Evolutionary conservation across 164 flowering plant species (phyloP).

Genomic region (Berberis thunbergii): DNA sequence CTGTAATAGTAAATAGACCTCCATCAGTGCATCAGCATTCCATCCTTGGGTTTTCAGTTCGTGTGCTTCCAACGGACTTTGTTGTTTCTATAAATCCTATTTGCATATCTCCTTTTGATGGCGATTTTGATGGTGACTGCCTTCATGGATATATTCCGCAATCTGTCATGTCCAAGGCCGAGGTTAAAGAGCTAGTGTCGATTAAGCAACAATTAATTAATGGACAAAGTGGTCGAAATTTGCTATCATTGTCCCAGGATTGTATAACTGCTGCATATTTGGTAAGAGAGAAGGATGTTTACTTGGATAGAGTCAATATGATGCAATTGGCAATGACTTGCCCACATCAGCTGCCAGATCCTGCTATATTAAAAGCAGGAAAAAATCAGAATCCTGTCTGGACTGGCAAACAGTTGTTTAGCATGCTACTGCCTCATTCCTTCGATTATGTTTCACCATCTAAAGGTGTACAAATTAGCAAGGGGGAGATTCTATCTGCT

Average conservation of each 20-base stretch:
- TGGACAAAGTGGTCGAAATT: constrained; percentile 68
- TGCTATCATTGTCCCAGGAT: constrained; percentile 73
- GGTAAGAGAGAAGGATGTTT: constrained; percentile 35
- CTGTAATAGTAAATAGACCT: constrained; percentile 74
- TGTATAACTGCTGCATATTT: constrained; percentile 71
- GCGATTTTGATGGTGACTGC: constrained; percentile 98
- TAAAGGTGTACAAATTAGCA: constrained; percentile 30
- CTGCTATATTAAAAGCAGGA: constrained; percentile 48
- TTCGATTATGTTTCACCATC: constrained; percentile 34
- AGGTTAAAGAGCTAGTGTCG: constrained; percentile 71
- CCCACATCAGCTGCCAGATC: constrained; percentile 20
- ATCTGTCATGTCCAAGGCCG: constrained; percentile 56
- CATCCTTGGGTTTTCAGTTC: constrained; percentile 59
- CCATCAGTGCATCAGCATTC: constrained; percentile 94
- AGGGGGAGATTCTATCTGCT: constrained; percentile 50
- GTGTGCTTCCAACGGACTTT: constrained; percentile 48
- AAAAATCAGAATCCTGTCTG: constrained; percentile 23
- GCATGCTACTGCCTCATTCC: constrained; percentile 60
- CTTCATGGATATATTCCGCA: constrained; percentile 89
- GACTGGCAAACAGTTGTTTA: constrained; percentile 77
- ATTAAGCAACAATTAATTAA: constrained; percentile 53
- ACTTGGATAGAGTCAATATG: constrained; percentile 37
- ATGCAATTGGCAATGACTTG: constrained; percentile 81
- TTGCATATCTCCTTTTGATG: constrained; percentile 72
- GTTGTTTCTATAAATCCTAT: constrained; percentile 78